Conservation (phyloP, 768 basidiomycete species). For the Suillus placidus region DNA sequence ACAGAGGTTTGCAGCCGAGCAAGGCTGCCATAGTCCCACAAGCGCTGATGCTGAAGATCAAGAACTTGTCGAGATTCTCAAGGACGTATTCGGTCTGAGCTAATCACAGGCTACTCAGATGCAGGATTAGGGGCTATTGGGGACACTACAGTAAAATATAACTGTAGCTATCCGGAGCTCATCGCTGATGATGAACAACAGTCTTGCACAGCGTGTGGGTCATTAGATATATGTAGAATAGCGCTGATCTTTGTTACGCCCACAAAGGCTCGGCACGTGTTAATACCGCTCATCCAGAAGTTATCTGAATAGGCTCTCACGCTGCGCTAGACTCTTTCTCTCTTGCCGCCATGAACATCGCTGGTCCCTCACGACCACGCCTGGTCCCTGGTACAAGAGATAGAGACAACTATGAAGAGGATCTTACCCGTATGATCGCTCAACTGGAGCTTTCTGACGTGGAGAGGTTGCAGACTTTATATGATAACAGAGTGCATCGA, state of each 20-base stretch:
- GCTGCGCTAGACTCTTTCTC: background rate
- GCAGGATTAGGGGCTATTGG: background rate
- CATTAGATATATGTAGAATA: background rate
- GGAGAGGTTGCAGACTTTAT: slow-evolving; percentile 21
- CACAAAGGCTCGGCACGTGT: background rate
- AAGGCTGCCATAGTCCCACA: slow-evolving; percentile 31
- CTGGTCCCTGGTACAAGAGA: slow-evolving; percentile 13
- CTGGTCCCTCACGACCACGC: slow-evolving; percentile 27
- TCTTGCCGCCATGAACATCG: slow-evolving; percentile 24
- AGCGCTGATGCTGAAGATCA: slow-evolving; percentile 31
- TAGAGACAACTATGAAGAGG: slow-evolving; percentile 30
- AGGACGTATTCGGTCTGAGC: slow-evolving; percentile 34
- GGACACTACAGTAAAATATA: background rate
- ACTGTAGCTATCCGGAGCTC: background rate
- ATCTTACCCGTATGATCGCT: slow-evolving; percentile 24
- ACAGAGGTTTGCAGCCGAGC: slow-evolving; percentile 36
- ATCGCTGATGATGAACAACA: background rate
- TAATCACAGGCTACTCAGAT: background rate
- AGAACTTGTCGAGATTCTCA: slow-evolving; percentile 31
- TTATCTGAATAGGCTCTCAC: background rate
- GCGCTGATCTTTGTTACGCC: background rate
- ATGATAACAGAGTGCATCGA: slow-evolving; percentile 4
- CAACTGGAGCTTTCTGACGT: slow-evolving; percentile 24
- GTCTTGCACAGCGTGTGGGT: background rate
- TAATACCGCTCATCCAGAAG: background rate